Base-by-base conservation (phyloP, 1,139 yeast species). In the Yamadazyma conglobata region DNA sequence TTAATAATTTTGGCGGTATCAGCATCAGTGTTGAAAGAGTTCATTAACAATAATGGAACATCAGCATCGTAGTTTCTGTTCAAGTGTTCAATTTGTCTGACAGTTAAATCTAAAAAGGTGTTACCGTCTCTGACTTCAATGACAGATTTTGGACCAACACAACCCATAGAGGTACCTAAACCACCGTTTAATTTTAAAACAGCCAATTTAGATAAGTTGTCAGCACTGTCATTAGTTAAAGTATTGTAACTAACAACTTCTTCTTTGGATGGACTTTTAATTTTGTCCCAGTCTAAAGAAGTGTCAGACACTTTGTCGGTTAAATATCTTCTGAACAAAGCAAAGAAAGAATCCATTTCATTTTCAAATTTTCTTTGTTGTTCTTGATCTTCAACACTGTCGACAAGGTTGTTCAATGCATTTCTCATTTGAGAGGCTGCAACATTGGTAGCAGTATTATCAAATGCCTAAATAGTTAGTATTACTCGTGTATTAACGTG, bases 341-440 rank as follows among this genome's bases (percentile, higher is more conserved):
- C 81, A 57, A 91, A 91, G 60, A 91, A 91, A 27, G 88, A 79
- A 63, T 91, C 98, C 95, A 91, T 82, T 64, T 91, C 95, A 47
- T 71, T 74, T 60, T 91, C 96, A 53, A 91, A 88, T 50, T 74
- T 72, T 42, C 54, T 49, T 58, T 79, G 82, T 39, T 61, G 58
- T 24, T 69, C 73, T 19, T 71, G 63, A 50, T 82, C 75, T 23
- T 58, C 70, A 33, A 86, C 86, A 15, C 91, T 73, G 58, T 89
- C 97, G 30, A 91, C 83, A 55, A 91, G 69, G 57, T 74, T 77
- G 73, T 91, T 91, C 64, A 91, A 76, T 3, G 95, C 94, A 56
- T 91, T 91, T 54, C 97, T 81, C 97, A 91, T 91, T 59, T 89
- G 96, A 39, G 95, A 83, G 6, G 98, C 97, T 19, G 98, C 95